A percentile compares a stretch with the other conserved stretches of the same genome.
Conservation (phyloP, 345 rosid species). For the Dovyalis caffra region DNA sequence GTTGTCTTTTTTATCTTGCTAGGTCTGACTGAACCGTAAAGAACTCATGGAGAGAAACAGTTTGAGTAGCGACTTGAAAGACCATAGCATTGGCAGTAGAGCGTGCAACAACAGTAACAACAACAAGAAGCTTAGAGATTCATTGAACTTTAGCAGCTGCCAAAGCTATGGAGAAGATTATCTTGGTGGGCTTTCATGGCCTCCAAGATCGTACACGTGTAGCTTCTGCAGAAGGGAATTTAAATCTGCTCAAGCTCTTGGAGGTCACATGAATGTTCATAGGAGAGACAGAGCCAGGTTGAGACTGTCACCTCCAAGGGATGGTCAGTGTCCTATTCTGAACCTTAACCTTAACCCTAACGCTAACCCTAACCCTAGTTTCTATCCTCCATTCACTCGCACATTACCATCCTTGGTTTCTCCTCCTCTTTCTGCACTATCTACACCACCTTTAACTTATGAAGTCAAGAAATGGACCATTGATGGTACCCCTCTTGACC, state of each 20-base stretch:
- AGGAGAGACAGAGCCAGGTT: slow-evolving; percentile 92
- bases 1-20: slow-evolving; percentile 20
- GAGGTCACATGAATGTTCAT: slow-evolving; percentile 98
- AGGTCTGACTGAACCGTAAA: slow-evolving; percentile 23
- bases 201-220: slow-evolving; percentile 90
- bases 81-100: slow-evolving; percentile 20
- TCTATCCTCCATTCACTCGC: slow-evolving; percentile 36
- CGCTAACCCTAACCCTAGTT: slow-evolving; percentile 72
- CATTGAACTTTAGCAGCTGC: slow-evolving; percentile 32
- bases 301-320: slow-evolving; percentile 54
- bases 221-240: slow-evolving; percentile 95
- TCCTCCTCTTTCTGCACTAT: slow-evolving; percentile 46
- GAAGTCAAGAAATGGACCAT: slow-evolving; percentile 28
- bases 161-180: slow-evolving; percentile 53
- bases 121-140: slow-evolving; percentile 30
- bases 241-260: slow-evolving; percentile 95
- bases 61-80: slow-evolving; percentile 44
- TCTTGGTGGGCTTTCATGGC: slow-evolving; percentile 79
- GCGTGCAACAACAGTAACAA: slow-evolving; percentile 30
- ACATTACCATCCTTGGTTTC: slow-evolving; percentile 25
- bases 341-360: slow-evolving; percentile 55
- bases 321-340: slow-evolving; percentile 49
- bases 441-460: slow-evolving; percentile 42
- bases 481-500: slow-evolving; percentile 21
- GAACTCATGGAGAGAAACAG: slow-evolving; percentile 47